Evolutionary conservation across 2,329 filamentous ascomycete genomes (phyloP).

Genomic region (Alternaria alternata): DNA sequence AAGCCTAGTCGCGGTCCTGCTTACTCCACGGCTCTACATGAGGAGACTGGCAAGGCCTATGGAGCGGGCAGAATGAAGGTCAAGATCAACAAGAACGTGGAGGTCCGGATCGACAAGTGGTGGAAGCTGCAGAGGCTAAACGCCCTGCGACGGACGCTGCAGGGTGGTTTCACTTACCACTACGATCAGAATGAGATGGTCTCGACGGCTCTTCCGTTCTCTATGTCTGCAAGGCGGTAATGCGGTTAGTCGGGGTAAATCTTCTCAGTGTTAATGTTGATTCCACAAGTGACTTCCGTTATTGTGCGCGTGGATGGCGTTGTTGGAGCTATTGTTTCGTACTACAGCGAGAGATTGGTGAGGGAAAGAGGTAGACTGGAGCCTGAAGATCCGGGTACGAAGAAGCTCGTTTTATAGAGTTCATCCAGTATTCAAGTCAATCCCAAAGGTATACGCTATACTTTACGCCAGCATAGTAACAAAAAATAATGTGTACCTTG

Average conservation of each 20-base stretch:
- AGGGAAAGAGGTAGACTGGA: not conserved
- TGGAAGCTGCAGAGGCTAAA: slow-evolving; percentile 75
- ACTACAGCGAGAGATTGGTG: not conserved
- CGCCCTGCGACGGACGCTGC: slow-evolving; percentile 66
- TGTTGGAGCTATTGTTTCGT: slow-evolving; percentile 1
- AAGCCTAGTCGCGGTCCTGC: slow-evolving; percentile 72
- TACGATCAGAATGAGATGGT: slow-evolving; percentile 50
- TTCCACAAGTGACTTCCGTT: slow-evolving; percentile 2
- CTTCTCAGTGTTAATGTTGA: not conserved
- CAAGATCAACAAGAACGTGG: slow-evolving; percentile 65
- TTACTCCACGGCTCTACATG: slow-evolving; percentile 70
- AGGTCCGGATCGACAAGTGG: slow-evolving; percentile 74
- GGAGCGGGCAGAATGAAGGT: slow-evolving; percentile 67
- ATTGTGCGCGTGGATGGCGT: slow-evolving; percentile 18
- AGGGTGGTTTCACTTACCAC: slow-evolving; percentile 52
- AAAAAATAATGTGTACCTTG: no score
- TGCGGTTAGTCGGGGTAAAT: not conserved
- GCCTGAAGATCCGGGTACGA: not conserved
- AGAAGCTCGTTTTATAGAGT: not conserved
- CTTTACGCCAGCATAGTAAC: no score
- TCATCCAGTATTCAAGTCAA: no score
- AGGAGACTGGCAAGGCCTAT: slow-evolving; percentile 66
- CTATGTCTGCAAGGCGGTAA: slow-evolving; percentile 30
- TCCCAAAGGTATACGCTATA: no score
- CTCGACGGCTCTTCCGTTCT: slow-evolving; percentile 44